A percentile compares a stretch with the other conserved stretches of the same genome.
These are phyloP conservation scores for Neurospora sp. DNA, from an alignment of 495 filamentous ascomycete species.

Conservation along the genomic window DNA sequence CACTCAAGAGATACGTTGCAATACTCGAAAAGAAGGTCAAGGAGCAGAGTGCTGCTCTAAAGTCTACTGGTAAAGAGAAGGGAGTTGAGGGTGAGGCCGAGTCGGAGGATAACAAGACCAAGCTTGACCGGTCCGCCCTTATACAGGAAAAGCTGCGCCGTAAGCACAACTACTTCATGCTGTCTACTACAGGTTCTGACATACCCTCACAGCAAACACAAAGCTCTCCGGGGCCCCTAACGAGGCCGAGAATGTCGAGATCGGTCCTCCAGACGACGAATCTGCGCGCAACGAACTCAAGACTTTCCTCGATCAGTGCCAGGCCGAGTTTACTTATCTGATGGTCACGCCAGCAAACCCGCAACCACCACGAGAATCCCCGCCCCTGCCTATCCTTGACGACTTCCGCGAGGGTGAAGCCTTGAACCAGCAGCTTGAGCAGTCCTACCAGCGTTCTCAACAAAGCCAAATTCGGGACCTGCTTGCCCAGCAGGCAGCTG, in stretches of 20 bases:
- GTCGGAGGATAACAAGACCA: conserved; percentile 20
- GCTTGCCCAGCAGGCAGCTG: conserved; percentile 30
- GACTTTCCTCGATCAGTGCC: conserved; percentile 52
- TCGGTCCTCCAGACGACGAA: conserved; percentile 38
- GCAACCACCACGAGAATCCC: conserved; percentile 45
- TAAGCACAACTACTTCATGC: conserved; percentile 9
- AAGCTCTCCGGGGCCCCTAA: conserved; percentile 4
- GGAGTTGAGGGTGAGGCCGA: conserved; percentile 11
- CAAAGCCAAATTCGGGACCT: conserved; percentile 23
- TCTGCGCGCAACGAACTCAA: conserved; percentile 47
- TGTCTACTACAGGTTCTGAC: background rate
- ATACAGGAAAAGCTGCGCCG: conserved; percentile 39
- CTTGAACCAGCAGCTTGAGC: conserved; percentile 30
- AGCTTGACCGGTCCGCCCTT: conserved; percentile 33
- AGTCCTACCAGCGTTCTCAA: conserved; percentile 22
- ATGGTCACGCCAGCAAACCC: conserved; percentile 55
- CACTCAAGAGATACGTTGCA: conserved; percentile 75
- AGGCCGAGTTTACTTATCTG: conserved; percentile 54
- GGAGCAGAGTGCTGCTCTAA: conserved; percentile 46
- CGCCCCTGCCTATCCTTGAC: conserved; percentile 38
- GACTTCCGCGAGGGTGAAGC: conserved; percentile 38
- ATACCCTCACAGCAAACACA: background rate
- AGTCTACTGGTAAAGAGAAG: conserved; percentile 15
- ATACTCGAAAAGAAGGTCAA: conserved; percentile 87
- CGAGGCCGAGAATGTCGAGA: conserved; percentile 12